Conservation (phyloP, 1,139 yeast genomes). For the Debaryomyces robertsiae region DNA sequence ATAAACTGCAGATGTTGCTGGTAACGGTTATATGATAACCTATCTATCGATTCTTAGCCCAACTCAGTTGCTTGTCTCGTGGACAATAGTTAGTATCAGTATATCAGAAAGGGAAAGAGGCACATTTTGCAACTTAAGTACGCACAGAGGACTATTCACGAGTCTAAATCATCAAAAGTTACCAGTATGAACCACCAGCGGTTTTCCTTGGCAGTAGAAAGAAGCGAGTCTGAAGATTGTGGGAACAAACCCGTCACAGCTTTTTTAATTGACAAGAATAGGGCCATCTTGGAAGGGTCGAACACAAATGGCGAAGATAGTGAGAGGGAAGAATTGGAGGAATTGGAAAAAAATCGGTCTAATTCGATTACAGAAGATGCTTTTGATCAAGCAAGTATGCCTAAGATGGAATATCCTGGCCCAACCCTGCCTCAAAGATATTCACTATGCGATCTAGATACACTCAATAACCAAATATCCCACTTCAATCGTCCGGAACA, state of each 20-base stretch:
- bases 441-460: constrained; percentile 30
- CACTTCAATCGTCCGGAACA: constrained; percentile 2
- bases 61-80: too few relatives aligned
- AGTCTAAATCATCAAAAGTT: too few relatives aligned
- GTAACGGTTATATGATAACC: not conserved
- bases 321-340: not conserved
- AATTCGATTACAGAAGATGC: not conserved
- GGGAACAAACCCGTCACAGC: constrained; percentile 5
- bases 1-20: too few relatives aligned
- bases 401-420: constrained; percentile 2
- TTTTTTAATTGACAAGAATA: constrained; percentile 4
- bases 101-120: too few relatives aligned
- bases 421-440: constrained; percentile 12
- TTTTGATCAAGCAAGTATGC: constrained; percentile 1
- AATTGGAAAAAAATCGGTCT: constrained; percentile 3
- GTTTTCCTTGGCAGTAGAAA: constrained; percentile 27
- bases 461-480: constrained; percentile 17
- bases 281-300: constrained; percentile 3
- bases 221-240: not conserved
- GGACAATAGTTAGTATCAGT: too few relatives aligned
- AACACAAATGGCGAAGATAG: constrained; percentile 1
- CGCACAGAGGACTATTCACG: too few relatives aligned
- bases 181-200: constrained; percentile 11
- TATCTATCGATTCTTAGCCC: too few relatives aligned
- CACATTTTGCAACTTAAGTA: too few relatives aligned